Base-by-base conservation (phyloP, 2,329 filamentous ascomycete genomes). In the Clarireedia homoeocarpa region DNA sequence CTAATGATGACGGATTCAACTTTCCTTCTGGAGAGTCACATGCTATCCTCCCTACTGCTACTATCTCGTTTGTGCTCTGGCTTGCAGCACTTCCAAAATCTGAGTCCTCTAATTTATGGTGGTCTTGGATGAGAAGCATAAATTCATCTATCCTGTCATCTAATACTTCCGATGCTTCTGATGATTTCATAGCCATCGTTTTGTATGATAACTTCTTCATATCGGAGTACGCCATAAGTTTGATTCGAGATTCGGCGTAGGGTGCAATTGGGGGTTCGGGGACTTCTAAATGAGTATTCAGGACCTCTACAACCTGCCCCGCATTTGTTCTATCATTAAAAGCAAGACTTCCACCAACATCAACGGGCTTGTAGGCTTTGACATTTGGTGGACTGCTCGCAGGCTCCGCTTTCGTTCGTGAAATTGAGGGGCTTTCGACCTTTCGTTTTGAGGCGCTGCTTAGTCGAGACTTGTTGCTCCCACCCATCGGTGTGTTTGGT, bases 141-240 rank as follows among this genome's bases (percentile, higher is more conserved):
- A 96, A 96, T 60, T 91, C 90, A 65, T 97, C 91, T 74, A 99
- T 96, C 64, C 91, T 81, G 71, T 97, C 92, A 72, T 99, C 94
- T 6, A 97, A 79, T 46, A 96, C 89, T 70, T 96, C 91, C 4
- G 92, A 95, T 0, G 90, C 85, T 69, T 96, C 91, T 5, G 89
- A 91, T 6, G 94, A 78, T 67, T 96, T 95, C 91, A 97, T 96
- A 2, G 89, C 87, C 77, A 97, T 85, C 2, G 91, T 89, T 68
- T 91, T 94, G 73, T 97, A 99, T 1, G 78, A 83, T 63, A 96
- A 86, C 70, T 96, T 96, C 70, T 91, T 91, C 66, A 90, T 80
- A 69, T 97, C 92, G 1, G 90, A 92, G 58, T 89, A 88, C 2
- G 90, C 88, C 5, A 86, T 91, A 20, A 96, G 78, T 68, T 88